These are phyloP conservation scores for Aspergillus nomiae DNA, from an alignment of 2,329 filamentous ascomycete genomes.

Conservation along the genomic window DNA sequence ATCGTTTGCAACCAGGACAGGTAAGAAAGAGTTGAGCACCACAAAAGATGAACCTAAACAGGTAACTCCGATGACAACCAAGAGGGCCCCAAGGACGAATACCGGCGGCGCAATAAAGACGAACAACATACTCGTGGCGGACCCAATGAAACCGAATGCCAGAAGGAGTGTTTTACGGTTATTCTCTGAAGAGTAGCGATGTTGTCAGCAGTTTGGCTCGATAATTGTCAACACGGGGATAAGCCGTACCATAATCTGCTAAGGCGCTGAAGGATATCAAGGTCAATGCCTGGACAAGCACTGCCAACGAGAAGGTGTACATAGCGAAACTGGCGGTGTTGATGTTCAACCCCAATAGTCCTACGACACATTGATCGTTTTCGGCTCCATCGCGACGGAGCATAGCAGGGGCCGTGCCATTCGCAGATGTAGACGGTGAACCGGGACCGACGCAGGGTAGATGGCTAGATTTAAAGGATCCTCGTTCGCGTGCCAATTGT, in stretches of 20 bases:
- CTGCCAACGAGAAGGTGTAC: constrained; percentile 83
- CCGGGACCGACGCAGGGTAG: constrained; percentile 32
- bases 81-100: constrained; percentile 74
- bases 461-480: constrained; percentile 64
- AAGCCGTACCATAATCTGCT: constrained; percentile 77
- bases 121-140: constrained; percentile 81
- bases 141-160: constrained; percentile 75
- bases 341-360: constrained; percentile 33
- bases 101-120: constrained; percentile 73
- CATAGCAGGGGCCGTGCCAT: constrained; percentile 18
- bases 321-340: constrained; percentile 46
- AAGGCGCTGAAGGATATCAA: constrained; percentile 67
- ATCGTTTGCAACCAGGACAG: constrained; percentile 81
- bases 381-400: constrained; percentile 22
- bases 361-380: constrained; percentile 36
- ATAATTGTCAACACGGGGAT: neutral
- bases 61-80: constrained; percentile 84
- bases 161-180: constrained; percentile 81
- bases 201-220: constrained; percentile 8
- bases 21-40: constrained; percentile 86
- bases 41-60: constrained; percentile 91
- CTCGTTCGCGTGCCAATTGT: constrained; percentile 86
- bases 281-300: constrained; percentile 79
- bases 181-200: constrained; percentile 23
- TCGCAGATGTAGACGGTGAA: constrained; percentile 21